A percentile compares a stretch with the other conserved stretches of the same genome.
These are phyloP conservation scores for Adansonia grandidieri DNA, from an alignment of 441 rosid species.

Conservation along the genomic window DNA sequence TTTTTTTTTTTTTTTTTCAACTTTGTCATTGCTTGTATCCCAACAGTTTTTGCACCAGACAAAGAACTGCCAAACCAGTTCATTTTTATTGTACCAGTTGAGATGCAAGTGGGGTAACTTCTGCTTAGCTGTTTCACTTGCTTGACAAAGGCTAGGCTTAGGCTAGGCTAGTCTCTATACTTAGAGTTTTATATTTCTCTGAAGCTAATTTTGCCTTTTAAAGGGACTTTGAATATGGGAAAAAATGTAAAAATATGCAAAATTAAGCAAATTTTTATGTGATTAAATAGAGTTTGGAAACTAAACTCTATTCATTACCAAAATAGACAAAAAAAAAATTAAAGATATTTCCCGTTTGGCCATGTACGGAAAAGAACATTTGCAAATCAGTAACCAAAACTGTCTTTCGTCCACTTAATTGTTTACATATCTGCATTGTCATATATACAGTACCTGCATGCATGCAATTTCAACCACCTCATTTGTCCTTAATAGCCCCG, in stretches of 20 bases:
- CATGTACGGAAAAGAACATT: constrained; percentile 9
- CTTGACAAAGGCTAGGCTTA: background rate
- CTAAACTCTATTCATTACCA: background rate
- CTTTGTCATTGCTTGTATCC: background rate
- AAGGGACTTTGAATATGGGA: background rate
- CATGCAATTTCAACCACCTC: constrained; percentile 11
- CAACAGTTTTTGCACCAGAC: constrained; percentile 21
- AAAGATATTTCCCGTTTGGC: constrained; percentile 8
- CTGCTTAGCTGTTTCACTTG: constrained; percentile 4
- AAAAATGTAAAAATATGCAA: background rate
- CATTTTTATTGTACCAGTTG: background rate
- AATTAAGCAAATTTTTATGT: background rate
- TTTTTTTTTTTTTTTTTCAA: background rate
- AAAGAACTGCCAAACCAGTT: constrained; percentile 19
- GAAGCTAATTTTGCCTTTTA: background rate
- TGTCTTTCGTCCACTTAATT: background rate
- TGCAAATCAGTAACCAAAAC: background rate
- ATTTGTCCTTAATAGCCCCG: background rate
- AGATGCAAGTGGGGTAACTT: constrained; percentile 4
- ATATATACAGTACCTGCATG: background rate
- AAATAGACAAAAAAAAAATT: background rate
- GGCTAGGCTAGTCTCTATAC: constrained; percentile 1
- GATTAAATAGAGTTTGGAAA: background rate
- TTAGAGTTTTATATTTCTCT: background rate
- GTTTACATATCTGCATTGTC: background rate